Evolutionary conservation across 2,329 filamentous ascomycete genomes (phyloP).

Genomic region (Penicillium occitanis): DNA sequence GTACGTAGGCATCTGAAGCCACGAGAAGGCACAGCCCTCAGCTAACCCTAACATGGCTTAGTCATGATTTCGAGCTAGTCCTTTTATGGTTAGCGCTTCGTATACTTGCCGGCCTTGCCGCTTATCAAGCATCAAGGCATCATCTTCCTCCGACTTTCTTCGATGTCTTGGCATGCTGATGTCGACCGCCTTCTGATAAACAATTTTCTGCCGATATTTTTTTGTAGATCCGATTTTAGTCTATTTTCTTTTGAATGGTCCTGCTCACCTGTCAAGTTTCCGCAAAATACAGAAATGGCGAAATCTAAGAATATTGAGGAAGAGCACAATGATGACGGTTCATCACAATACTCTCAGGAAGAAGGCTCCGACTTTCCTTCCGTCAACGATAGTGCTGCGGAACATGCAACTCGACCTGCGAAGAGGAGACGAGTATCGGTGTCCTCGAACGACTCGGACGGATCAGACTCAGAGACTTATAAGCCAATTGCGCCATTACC

Average conservation of each 20-base stretch:
- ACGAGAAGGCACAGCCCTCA: neutral
- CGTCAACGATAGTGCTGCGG: neutral
- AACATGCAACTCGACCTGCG: conserved; percentile 30
- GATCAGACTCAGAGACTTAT: conserved; percentile 27
- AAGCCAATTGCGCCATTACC: conserved; percentile 32
- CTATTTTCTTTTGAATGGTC: neutral
- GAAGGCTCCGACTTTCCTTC: conserved; percentile 5
- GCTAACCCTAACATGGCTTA: neutral
- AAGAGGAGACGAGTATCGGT: conserved; percentile 43
- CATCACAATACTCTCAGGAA: neutral
- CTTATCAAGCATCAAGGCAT: conserved; percentile 1
- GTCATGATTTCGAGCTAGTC: neutral
- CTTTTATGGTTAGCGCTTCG: neutral
- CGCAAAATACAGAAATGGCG: neutral
- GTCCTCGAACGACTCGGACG: conserved; percentile 37
- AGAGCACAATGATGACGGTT: neutral
- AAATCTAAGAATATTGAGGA: neutral
- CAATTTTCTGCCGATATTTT: conserved; percentile 20
- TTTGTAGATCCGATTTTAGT: neutral
- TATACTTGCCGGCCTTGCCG: neutral
- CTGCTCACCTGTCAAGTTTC: neutral
- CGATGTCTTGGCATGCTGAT: neutral
- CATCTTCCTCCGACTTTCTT: neutral
- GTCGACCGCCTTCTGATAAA: conserved; percentile 19
- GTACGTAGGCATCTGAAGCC: neutral